These are phyloP conservation scores for Xylaria arbuscula DNA, from an alignment of 2,329 filamentous ascomycete genomes.

Conservation along the genomic window DNA sequence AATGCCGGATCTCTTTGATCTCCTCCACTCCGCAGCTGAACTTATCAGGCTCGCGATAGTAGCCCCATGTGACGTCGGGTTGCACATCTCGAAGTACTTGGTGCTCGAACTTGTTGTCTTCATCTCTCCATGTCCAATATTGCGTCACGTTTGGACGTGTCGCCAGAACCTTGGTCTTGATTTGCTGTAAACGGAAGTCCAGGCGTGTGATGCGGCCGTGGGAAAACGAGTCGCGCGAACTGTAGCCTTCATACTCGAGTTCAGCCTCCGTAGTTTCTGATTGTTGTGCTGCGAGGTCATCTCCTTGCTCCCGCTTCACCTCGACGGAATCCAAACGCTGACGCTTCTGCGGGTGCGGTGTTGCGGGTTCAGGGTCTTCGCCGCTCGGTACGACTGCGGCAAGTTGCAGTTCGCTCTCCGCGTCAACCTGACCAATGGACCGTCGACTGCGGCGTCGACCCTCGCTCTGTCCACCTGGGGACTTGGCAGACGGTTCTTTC, in stretches of 20 bases:
- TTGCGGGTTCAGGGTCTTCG: constrained; percentile 47
- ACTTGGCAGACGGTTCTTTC: constrained; percentile 39
- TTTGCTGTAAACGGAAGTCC: constrained; percentile 65
- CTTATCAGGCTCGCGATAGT: constrained; percentile 62
- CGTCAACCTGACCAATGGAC: constrained; percentile 49
- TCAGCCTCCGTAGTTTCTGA: constrained; percentile 50
- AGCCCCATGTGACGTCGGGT: constrained; percentile 59
- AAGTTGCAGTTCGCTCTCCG: constrained; percentile 40
- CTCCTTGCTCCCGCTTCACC: constrained; percentile 15
- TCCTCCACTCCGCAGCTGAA: constrained; percentile 62
- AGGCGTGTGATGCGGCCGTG: constrained; percentile 57
- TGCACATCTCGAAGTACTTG: constrained; percentile 61
- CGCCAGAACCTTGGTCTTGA: constrained; percentile 61
- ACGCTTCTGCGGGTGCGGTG: constrained; percentile 49
- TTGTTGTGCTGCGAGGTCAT: constrained; percentile 11
- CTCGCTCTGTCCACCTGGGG: constrained; percentile 35
- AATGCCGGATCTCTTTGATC: constrained; percentile 59
- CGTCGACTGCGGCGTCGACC: constrained; percentile 46
- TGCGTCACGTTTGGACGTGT: constrained; percentile 62
- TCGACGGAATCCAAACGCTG: constrained; percentile 43
- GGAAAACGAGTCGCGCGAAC: constrained; percentile 63
- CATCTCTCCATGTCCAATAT: constrained; percentile 64
- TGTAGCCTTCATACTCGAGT: constrained; percentile 60
- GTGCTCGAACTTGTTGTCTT: constrained; percentile 61
- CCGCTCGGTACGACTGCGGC: constrained; percentile 23